phyloP scores from a whole-genome alignment of 169 alveolate genomes.

The Plasmodium malariae region DNA sequence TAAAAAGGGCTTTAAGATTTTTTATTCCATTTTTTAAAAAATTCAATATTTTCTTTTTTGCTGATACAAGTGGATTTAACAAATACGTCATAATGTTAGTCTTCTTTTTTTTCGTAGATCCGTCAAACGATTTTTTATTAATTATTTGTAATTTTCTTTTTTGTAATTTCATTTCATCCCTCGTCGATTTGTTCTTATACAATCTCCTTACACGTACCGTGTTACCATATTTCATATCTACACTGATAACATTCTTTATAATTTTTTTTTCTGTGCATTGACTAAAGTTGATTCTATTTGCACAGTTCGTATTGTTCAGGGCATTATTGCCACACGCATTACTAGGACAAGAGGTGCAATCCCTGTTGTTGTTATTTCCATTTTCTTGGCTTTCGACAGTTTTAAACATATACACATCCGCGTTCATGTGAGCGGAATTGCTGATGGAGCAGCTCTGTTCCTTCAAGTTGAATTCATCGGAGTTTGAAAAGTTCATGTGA shows the following conservation, averaged over 20 bases:
- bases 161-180: not conserved
- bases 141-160: slow-evolving; percentile 17
- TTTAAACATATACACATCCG: not conserved
- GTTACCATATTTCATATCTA: slow-evolving; percentile 1
- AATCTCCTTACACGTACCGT: not conserved
- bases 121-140: not conserved
- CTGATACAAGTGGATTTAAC: slow-evolving; percentile 1
- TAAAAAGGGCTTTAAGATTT: not conserved
- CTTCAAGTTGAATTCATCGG: slow-evolving; percentile 16
- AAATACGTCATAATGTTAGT: not conserved
- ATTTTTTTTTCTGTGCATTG: not conserved
- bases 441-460: slow-evolving; percentile 5
- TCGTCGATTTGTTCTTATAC: not conserved
- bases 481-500: slow-evolving; percentile 9
- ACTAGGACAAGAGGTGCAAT: no score
- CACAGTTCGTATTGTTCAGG: not conserved
- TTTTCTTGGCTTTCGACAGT: no score
- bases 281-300: not conserved
- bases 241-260: not conserved
- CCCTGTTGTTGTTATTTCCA: no score
- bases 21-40: not conserved
- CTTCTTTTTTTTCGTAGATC: not conserved
- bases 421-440: slow-evolving; percentile 13
- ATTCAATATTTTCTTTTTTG: not conserved
- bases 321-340: no score